Evolutionary conservation across 1,139 yeast species (phyloP), one percentile per base, ranked within the genome.

Genomic region (Taphrina confusa): DNA sequence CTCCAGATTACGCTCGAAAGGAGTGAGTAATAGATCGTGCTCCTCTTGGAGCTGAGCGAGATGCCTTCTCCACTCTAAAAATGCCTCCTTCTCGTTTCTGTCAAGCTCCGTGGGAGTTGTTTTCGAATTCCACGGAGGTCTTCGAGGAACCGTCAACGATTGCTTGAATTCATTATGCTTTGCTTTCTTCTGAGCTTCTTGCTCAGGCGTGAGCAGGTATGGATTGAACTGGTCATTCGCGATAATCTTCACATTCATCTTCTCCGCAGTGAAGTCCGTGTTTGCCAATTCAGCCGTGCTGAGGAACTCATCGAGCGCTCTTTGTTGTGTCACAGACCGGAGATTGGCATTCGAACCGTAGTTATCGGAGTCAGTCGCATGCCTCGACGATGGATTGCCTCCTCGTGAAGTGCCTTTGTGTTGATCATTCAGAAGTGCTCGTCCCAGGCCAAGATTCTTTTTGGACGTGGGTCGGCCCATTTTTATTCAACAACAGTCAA

Each of bases 221-320:
- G 81, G 82, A 57, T 81, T 80, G 57, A 45, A 34, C n/a, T 77
- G 78, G 28, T 78, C 68, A 18, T 79, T 78, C 61, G 80, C 75
- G 30, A 92, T 85, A 68, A 94, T 89, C 70, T 86, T 86, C 63
- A 92, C 92, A 68, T 86, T 89, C 58, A 86, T 83, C 61, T 83
- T 81, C 69, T 86, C 83, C 2, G 98, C 96, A 4, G 96, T 84
- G 74, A 94, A 92, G 76, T 92, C 98, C 18, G 94, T 90, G 70
- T 90, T 96, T 1, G 97, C 97, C 65, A 94, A 79, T 72, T 88
- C 95, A 0, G 98, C 98, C 9, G 97, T 91, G 70, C 83, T 86
- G 69, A 94, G 80, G 73, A 94, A 91, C 74, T 92, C 98, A 73
- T 94, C 98, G 66, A 94, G 76, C 0, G 97, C 85, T 67, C 87